phyloP scores from a whole-genome alignment of 768 basidiomycete species.

The Boletales sp. region DNA sequence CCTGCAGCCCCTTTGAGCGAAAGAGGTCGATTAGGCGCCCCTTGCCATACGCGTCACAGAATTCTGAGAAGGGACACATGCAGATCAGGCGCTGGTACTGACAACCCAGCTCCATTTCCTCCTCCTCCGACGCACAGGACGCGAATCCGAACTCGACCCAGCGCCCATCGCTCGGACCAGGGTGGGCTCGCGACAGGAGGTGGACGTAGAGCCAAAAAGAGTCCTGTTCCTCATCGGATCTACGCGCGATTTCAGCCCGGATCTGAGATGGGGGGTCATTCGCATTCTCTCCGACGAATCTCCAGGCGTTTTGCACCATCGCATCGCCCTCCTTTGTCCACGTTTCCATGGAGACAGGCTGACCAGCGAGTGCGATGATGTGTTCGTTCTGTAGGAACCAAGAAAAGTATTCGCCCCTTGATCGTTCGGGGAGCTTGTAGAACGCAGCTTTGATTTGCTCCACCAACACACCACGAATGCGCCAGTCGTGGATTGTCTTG shows the following conservation, averaged over 20 bases:
- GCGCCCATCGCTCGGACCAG: not conserved
- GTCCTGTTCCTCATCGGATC: not conserved
- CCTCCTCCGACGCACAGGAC: conserved; percentile 6
- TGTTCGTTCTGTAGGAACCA: conserved; percentile 37
- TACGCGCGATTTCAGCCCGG: not conserved
- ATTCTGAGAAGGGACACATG: conserved; percentile 4
- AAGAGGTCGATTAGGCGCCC: no score
- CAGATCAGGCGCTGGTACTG: conserved; percentile 1
- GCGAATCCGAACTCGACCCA: conserved; percentile 22
- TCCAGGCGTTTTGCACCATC: not conserved
- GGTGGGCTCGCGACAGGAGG: not conserved
- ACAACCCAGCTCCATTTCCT: conserved; percentile 3
- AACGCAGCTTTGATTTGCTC: conserved; percentile 32
- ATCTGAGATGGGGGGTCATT: not conserved
- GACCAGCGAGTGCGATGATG: conserved; percentile 21
- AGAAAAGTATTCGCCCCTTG: conserved; percentile 30
- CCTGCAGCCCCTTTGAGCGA: no score
- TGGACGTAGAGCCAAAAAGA: conserved; percentile 1
- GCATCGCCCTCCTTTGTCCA: not conserved
- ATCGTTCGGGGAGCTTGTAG: conserved; percentile 18
- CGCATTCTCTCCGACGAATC: conserved; percentile 5
- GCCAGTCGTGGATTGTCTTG: conserved; percentile 32
- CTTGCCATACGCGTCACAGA: no score
- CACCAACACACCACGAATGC: conserved; percentile 27
- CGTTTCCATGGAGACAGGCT: not conserved